Percentiles rank a stretch among this genome's conserved stretches.
Conservation (phyloP, 768 basidiomycete species). For the Tricholoma matsutake region DNA sequence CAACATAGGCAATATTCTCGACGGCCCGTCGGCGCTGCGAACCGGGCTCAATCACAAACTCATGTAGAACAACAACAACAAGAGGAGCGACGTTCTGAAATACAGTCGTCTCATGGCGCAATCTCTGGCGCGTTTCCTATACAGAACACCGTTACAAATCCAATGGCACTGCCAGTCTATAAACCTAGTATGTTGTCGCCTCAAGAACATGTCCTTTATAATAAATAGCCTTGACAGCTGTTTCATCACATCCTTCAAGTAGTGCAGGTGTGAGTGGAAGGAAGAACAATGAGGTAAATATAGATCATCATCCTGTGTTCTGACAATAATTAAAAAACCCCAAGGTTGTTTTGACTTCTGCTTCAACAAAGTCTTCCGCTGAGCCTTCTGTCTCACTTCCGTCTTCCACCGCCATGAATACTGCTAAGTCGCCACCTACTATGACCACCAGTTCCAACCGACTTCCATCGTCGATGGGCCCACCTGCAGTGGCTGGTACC, state of each 20-base stretch:
- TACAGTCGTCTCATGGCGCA: neutral
- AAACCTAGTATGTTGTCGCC: neutral
- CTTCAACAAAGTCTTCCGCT: neutral
- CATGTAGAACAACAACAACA: neutral
- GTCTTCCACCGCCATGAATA: neutral
- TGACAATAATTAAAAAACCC: neutral
- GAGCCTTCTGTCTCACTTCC: neutral
- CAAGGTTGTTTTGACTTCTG: neutral
- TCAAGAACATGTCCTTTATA: neutral
- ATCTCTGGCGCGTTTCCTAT: neutral
- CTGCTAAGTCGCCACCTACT: neutral
- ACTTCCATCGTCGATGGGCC: too few relatives aligned
- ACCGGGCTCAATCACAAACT: neutral
- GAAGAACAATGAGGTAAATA: neutral
- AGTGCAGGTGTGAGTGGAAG: neutral
- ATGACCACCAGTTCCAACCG: neutral
- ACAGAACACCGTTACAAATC: neutral
- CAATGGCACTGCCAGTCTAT: neutral
- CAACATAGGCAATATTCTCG: neutral
- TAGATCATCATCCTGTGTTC: neutral
- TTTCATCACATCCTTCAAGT: neutral
- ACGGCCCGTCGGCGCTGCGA: neutral
- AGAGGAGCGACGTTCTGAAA: neutral
- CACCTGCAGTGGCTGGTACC: neutral
- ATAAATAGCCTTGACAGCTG: neutral